These are phyloP conservation scores for Podospora conica DNA, from an alignment of 495 filamentous ascomycete genomes.

Conservation along the genomic window DNA sequence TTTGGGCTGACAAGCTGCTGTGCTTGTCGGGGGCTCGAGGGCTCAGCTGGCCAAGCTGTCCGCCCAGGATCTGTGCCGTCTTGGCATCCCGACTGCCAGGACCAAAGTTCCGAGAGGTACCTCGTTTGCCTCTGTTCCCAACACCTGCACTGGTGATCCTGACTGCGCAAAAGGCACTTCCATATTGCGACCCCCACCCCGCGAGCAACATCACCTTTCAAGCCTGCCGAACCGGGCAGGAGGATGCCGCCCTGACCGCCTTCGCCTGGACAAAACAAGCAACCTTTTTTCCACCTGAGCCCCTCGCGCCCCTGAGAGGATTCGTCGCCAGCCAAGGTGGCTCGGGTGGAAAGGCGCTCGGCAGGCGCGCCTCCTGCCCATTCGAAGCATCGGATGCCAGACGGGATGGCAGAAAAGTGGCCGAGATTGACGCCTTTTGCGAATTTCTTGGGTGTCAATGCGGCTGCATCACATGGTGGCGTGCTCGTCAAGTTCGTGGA, in stretches of 20 bases:
- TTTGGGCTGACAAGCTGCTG: constrained; percentile 1
- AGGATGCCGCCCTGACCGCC: constrained; percentile 5
- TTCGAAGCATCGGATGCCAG: neutral
- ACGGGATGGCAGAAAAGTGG: neutral
- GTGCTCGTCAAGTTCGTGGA: constrained; percentile 5
- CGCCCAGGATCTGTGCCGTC: neutral
- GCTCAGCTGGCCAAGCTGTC: constrained; percentile 2
- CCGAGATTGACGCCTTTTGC: neutral
- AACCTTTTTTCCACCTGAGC: neutral
- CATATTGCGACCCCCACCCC: constrained; percentile 2
- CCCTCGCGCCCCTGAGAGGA: neutral
- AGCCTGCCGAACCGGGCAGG: constrained; percentile 7
- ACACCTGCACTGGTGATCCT: neutral
- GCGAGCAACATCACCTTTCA: neutral
- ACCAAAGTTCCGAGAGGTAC: neutral
- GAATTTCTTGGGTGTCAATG: constrained; percentile 8
- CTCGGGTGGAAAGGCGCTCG: neutral
- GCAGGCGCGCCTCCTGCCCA: neutral
- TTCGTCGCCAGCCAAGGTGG: neutral
- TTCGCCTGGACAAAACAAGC: neutral
- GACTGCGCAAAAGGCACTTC: neutral
- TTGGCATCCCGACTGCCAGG: neutral
- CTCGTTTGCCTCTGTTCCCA: neutral
- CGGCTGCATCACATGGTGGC: constrained; percentile 7
- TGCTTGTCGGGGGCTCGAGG: neutral